Base-by-base conservation (phyloP, 305 asterid species). In the Rubia balearica region DNA sequence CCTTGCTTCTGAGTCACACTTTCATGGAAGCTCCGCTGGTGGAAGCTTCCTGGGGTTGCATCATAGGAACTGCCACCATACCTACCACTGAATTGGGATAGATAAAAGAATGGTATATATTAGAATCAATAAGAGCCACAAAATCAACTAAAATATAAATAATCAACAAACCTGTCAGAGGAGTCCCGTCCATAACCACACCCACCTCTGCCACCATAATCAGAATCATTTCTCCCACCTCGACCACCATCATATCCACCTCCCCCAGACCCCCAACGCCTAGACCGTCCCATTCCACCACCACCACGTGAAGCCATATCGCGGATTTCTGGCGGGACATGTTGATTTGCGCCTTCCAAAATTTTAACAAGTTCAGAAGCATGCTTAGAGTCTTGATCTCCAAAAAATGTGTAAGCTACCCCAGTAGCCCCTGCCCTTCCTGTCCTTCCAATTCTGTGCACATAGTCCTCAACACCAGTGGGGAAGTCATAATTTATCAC, bases 371-470 rank as follows among this genome's bases (percentile, higher is more conserved):
- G 94, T 55, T 90, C 97, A 22, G 96, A 78, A 33, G 96, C 97
- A 78, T 91, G 86, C 82, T 85, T 95, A 0, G 88, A 89, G 78
- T 95, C 98, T 78, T 95, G 93, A 78, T 86, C 94, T 71, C 86
- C 73, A 8, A 95, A 81, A 78, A 95, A 95, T 13, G 99, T 90
- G 60, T 86, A 86, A 13, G 99, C 95, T 68, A 80, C 76, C 19
- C 99, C 99, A 53, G 97, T 88, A 17, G 99, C 99, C 70, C 99
- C 99, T 2, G 98, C 99, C 56, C 99, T 87, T 42, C 99, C 99
- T 8, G 99, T 95, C 84, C 99, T 95, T 78, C 99, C 99, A 36
- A 95, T 90, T 75, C 99, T 86, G 87, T 95, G 99, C 70, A 95
- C 99, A 71, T 95, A 95, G 82, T 91, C 99, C 86, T 95, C 99